Evolutionary conservation across 1,284 basidiomycete species (phyloP), one percentile per base, ranked within the genome.

Genomic region (Abortiporus biennis): DNA sequence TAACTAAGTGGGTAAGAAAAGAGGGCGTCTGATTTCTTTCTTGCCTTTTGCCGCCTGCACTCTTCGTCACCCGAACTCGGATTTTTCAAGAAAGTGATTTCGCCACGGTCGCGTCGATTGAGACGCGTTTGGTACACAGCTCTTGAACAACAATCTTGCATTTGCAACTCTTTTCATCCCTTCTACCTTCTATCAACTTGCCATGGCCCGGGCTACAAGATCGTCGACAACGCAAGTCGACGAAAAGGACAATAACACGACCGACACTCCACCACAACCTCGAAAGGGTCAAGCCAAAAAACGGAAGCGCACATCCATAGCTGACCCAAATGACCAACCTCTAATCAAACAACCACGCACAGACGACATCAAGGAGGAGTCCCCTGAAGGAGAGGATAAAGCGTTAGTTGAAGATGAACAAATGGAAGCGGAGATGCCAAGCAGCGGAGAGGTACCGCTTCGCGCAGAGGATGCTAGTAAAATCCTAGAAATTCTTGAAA

Each of bases 401-500:
- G 46, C 62, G 42, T 44, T 52, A 35, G 34, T 47, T 23, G 51
- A 55, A 19, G 51, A 53, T 20, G 40, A 57, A 16, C 57, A 63
- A 38, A 64, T 63, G 48, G 62, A 65, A 3, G 24, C 37, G 6
- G 50, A 55, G 17, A 45, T 52, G 17, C 54, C 50, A 6, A 54
- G 58, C 39, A 57, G 53, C 35, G 76, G 71, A 27, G 75, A 80
- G 54, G 58, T 67, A 13, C 69, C 76, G 24, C 67, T 84, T 33
- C 55, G 65, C 45, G 24, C 62, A 9, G 51, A 64, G 4, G 68
- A 81, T 57, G 83, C 81, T 17, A 65, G 68, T 34, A 70, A 74
- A 51, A 78, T 89, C 43, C 74, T 93, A 33, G 77, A 82, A 47
- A 77, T 92, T 34, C 75, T 94, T 41, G 79, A 87, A 58, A 69